phyloP scores from a whole-genome alignment of 208 protist species.

The Phytomonas sp. region DNA sequence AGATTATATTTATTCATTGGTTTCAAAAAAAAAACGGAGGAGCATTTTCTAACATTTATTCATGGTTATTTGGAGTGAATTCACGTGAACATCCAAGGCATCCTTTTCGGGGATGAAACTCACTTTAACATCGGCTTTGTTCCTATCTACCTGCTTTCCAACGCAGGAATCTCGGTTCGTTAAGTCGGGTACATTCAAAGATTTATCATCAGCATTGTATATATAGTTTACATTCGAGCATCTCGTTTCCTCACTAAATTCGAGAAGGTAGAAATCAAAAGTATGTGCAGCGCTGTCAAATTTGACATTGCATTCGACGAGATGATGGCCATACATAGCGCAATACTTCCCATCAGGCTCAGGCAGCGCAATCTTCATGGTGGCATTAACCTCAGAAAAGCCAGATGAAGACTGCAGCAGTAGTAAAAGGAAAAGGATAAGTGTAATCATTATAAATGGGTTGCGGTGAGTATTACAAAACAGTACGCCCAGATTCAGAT shows the following conservation, averaged over 20 bases:
- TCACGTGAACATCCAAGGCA: slow-evolving; percentile 43
- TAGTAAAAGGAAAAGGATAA: slow-evolving; percentile 2
- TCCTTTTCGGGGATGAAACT: slow-evolving; percentile 34
- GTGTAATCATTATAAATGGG: neutral
- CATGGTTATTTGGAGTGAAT: slow-evolving; percentile 2
- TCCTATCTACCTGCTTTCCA: slow-evolving; percentile 33
- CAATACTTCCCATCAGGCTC: slow-evolving; percentile 39
- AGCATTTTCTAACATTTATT: neutral
- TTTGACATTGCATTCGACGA: slow-evolving; percentile 41
- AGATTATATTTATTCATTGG: neutral
- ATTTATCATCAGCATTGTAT: slow-evolving; percentile 42
- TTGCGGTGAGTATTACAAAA: neutral
- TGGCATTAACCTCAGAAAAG: neutral
- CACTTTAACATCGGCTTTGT: slow-evolving; percentile 30
- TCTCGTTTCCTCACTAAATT: slow-evolving; percentile 22
- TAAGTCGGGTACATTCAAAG: slow-evolving; percentile 20
- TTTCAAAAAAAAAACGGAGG: slow-evolving; percentile 5
- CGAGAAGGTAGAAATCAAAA: slow-evolving; percentile 48
- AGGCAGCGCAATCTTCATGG: slow-evolving; percentile 2
- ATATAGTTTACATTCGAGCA: slow-evolving; percentile 61
- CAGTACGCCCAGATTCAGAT: neutral
- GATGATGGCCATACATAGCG: slow-evolving; percentile 31
- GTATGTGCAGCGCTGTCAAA: slow-evolving; percentile 8
- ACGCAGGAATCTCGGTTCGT: slow-evolving; percentile 59
- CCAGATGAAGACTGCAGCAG: slow-evolving; percentile 1